Evolutionary conservation across 306 rosid genomes (phyloP), one percentile per base, ranked within the genome.

Genomic region (Biancaea sappan): DNA sequence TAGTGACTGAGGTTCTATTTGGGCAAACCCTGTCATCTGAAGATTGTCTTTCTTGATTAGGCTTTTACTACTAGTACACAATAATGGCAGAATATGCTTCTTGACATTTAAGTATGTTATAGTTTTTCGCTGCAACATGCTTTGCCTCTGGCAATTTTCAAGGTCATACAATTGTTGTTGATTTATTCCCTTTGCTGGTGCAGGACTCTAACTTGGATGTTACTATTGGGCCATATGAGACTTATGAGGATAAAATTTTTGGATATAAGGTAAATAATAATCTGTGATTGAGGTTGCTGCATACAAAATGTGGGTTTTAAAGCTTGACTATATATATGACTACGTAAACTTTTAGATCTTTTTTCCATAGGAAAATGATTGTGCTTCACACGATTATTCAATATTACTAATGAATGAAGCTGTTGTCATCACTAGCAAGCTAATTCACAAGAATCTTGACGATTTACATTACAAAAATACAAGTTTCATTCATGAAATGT

Each of bases 171-270:
- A n/a, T 72, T 76, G 37, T 54, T 77, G 25, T 60, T 69, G 37
- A 15, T 43, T 73, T 72, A 43, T 31, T 21, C 66, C 69, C 51
- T 71, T 38, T 66, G 25, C 46, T 63, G 66, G 15, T 79, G 61
- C 77, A 91, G 98, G 97, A 91, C 87, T 91, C 98, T 37, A 87
- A 88, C 80, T 61, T 94, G 79, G 98, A 94, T 82, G 79, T 89
- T 44, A 94, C 98, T 40, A 94, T 94, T 74, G 98, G 98, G 71
- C 98, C 98, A 41, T 94, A 91, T 34, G 98, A 91, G 83, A 94
- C 96, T 79, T 94, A 94, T 28, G 97, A 94, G 83, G 98, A 94
- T 78, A 65, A 90, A 73, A 66, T 88, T 53, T 94, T 89, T 87
- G 98, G 98, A 57, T 94, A 91, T 76, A 94, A 94, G 97, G 98